Percentiles rank a stretch among this genome's conserved stretches.
These are phyloP conservation scores for Mycena pura DNA, from an alignment of 768 basidiomycete species.

Conservation along the genomic window DNA sequence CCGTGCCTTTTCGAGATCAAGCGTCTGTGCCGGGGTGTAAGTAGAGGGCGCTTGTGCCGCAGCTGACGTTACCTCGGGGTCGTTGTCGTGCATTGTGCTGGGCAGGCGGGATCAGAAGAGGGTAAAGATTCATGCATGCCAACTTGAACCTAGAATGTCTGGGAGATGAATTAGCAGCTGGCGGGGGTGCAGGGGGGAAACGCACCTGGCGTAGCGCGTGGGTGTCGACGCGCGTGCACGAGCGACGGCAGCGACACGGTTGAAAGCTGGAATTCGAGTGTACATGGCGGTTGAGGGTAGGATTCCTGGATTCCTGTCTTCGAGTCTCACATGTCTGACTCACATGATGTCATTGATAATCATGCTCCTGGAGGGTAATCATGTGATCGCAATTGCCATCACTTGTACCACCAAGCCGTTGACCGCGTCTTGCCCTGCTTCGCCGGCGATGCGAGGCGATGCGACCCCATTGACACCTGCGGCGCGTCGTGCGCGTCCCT, in stretches of 20 bases:
- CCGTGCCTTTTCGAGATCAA: slow-evolving; percentile 61
- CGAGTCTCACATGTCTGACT: background rate
- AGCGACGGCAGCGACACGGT: slow-evolving; percentile 9
- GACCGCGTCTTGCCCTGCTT: no score
- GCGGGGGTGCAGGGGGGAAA: background rate
- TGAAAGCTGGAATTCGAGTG: slow-evolving; percentile 24
- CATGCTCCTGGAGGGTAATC: no score
- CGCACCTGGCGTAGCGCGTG: slow-evolving; percentile 34
- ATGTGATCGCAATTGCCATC: no score
- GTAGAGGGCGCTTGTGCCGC: background rate
- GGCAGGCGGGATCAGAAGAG: slow-evolving; percentile 20
- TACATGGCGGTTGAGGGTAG: slow-evolving; percentile 26
- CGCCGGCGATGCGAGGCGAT: no score
- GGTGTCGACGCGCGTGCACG: slow-evolving; percentile 5
- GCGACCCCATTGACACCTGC: no score
- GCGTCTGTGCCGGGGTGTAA: slow-evolving; percentile 39
- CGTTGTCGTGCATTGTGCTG: slow-evolving; percentile 67
- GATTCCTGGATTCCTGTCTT: background rate
- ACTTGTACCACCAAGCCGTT: no score
- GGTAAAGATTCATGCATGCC: background rate
- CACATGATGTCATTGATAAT: no score
- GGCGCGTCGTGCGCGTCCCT: no score
- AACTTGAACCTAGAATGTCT: slow-evolving; percentile 11
- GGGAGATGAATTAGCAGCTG: background rate
- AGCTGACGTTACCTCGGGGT: slow-evolving; percentile 50